Conservation (phyloP, 331 rosid species). For the Quercus lobata region DNA sequence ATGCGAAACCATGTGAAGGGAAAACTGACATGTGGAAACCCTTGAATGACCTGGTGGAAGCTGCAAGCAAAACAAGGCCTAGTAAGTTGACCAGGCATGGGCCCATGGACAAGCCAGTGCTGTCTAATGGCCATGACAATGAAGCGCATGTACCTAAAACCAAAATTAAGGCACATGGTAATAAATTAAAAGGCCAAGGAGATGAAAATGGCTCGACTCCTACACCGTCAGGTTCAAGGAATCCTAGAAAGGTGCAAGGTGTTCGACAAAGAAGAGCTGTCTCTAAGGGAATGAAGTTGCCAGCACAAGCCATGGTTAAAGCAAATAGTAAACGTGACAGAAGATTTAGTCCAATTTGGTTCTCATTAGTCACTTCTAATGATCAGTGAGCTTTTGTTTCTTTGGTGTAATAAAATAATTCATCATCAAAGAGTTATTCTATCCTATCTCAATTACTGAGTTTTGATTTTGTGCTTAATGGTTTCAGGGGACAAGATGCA, state of each 20-base stretch:
- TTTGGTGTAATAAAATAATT: not conserved
- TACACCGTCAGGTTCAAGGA: conserved; percentile 12
- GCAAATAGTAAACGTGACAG: conserved; percentile 6
- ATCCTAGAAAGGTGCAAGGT: conserved; percentile 9
- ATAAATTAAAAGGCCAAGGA: conserved; percentile 3
- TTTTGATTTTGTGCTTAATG: conserved; percentile 20
- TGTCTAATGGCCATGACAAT: conserved; percentile 15
- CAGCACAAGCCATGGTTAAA: conserved; percentile 19
- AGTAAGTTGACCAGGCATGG: conserved; percentile 14
- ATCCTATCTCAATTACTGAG: not conserved
- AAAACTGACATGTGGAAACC: conserved; percentile 20
- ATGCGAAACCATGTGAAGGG: conserved; percentile 17
- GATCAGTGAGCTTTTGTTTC: conserved; percentile 37
- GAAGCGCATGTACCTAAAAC: conserved; percentile 6
- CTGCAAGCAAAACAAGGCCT: conserved; percentile 17
- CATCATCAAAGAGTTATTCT: not conserved
- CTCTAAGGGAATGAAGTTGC: conserved; percentile 28
- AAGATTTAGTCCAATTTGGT: conserved; percentile 39
- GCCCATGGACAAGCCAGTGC: conserved; percentile 12
- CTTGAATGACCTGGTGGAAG: conserved; percentile 25
- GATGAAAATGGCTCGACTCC: conserved; percentile 14
- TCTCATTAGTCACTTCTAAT: conserved; percentile 55
- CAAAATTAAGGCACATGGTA: not conserved
- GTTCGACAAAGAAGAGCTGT: conserved; percentile 17
- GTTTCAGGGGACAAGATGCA: conserved; percentile 38